Conservation (phyloP, 2,329 filamentous ascomycete genomes). For the Dichotomopilus funicola region DNA sequence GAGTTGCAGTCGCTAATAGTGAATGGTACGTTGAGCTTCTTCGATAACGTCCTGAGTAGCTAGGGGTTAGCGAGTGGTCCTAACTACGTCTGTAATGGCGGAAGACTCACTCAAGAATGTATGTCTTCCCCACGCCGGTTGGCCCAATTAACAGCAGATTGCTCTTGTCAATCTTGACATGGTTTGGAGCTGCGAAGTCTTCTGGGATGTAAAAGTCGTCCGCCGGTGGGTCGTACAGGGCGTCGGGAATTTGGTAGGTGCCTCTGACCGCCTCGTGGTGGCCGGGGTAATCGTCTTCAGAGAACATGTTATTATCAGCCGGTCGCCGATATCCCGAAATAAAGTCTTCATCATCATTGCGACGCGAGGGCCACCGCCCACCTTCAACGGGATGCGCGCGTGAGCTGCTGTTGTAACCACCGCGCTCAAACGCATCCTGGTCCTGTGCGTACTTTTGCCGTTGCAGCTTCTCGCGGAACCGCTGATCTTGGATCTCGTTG, state of each 20-base stretch:
- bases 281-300: slow-evolving; percentile 49
- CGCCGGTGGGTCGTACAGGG: slow-evolving; percentile 10
- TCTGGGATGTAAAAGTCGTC: slow-evolving; percentile 45
- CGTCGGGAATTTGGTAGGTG: slow-evolving; percentile 34
- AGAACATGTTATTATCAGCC: slow-evolving; percentile 29
- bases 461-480: slow-evolving; percentile 55
- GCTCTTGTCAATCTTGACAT: slow-evolving; percentile 84
- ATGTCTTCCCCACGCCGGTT: slow-evolving; percentile 91
- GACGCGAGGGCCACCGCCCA: slow-evolving; percentile 35
- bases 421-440: slow-evolving; percentile 44
- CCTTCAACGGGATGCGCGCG: slow-evolving; percentile 73
- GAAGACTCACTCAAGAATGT: slow-evolving; percentile 66
- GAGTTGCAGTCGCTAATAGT: slow-evolving; percentile 94
- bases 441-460: slow-evolving; percentile 67
- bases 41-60: slow-evolving; percentile 67
- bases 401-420: slow-evolving; percentile 29
- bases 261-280: slow-evolving; percentile 43
- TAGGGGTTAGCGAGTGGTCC: background rate
- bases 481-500: slow-evolving; percentile 61
- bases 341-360: slow-evolving; percentile 18
- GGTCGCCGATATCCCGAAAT: slow-evolving; percentile 20
- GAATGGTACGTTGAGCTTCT: slow-evolving; percentile 90
- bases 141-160: slow-evolving; percentile 88
- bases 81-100: background rate
- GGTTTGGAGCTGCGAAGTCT: slow-evolving; percentile 36